Base-by-base conservation (phyloP, 495 filamentous ascomycete species). In the Tuber borchii region DNA sequence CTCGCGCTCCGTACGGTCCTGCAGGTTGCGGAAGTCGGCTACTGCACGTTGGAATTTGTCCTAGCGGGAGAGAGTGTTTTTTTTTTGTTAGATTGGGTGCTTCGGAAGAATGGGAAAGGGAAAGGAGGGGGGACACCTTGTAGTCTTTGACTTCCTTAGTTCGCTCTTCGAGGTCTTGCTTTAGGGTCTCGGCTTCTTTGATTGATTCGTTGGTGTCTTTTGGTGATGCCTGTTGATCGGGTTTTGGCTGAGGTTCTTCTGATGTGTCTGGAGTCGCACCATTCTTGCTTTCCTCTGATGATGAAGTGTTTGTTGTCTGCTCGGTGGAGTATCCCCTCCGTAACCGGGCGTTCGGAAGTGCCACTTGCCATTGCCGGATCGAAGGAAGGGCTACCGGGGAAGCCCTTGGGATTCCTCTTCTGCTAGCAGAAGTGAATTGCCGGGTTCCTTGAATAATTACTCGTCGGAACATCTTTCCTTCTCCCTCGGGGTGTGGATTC, bases 11-110 rank as follows among this genome's bases (percentile, higher is more conserved):
- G 93, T 95, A 80, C 95, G 93, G 78, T 97, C 93, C 87, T 97
- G 94, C 51, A 98, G 91, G 86, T 97, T 99, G 81, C 93, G 93
- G 88, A 94, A 98, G 78, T 98, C 95, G 83, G 95, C 95, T 76
- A 97, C 92, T 69, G 90, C 91, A 80, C 95, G 95, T 71, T 95
- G 89, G 84, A 92, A 97, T 86, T 91, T 93, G 85, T 98, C 95
- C 95, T 98, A 80, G 75, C 72, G 71, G 26, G 40, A 72, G 70
- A 76, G n/a, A n/a, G n/a, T n/a, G n/a, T n/a, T n/a, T 77, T 76
- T 74, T 9, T 46, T 77, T 76, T 74, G 8, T 46, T 31, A 51
- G 37, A 71, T 73, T 1, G 22, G 0, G 37, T n/a, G 48, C 20
- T 46, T n/a, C 20, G 56, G 46, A 48, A 69, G 44, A 70, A 34